Evolutionary conservation across 2,329 filamentous ascomycete genomes (phyloP).

Genomic region (Graphiopsis chlorocephala): DNA sequence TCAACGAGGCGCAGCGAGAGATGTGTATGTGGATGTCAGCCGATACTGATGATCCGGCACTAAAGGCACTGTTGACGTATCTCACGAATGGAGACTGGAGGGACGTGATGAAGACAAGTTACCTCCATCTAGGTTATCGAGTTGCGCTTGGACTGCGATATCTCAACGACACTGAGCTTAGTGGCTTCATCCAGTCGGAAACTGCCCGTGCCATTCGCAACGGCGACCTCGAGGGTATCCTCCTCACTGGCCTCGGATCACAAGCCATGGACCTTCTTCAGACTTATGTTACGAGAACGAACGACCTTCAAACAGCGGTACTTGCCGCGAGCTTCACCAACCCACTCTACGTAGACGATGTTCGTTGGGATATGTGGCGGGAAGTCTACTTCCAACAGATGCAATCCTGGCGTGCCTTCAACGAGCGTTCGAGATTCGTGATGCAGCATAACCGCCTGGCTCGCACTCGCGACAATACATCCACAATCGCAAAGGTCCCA

Average conservation of each 20-base stretch:
- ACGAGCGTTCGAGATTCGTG: slow-evolving; percentile 73
- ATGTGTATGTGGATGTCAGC: slow-evolving; percentile 62
- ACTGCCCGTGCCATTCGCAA: slow-evolving; percentile 59
- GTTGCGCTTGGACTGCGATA: slow-evolving; percentile 71
- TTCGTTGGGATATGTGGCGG: slow-evolving; percentile 72
- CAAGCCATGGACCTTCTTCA: slow-evolving; percentile 71
- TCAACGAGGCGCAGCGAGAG: slow-evolving; percentile 59
- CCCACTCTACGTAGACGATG: slow-evolving; percentile 73
- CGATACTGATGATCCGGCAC: slow-evolving; percentile 70
- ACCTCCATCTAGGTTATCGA: slow-evolving; percentile 71
- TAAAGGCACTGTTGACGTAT: slow-evolving; percentile 74
- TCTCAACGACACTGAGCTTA: slow-evolving; percentile 55
- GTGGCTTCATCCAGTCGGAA: slow-evolving; percentile 48
- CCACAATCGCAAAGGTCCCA: slow-evolving; percentile 61
- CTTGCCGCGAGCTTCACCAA: slow-evolving; percentile 71
- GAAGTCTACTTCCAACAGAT: slow-evolving; percentile 70
- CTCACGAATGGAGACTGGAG: slow-evolving; percentile 76
- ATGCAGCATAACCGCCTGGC: slow-evolving; percentile 71
- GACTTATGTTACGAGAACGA: slow-evolving; percentile 70
- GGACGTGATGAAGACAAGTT: slow-evolving; percentile 68
- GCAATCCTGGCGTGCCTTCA: slow-evolving; percentile 69
- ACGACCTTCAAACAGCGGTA: slow-evolving; percentile 76
- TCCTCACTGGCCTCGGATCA: slow-evolving; percentile 74
- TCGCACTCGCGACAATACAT: slow-evolving; percentile 59
- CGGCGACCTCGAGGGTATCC: slow-evolving; percentile 73